Percentiles rank a stretch among this genome's conserved stretches.
Conservation (phyloP, 2,329 filamentous ascomycete species). For the Colletotrichum eleusines region DNA sequence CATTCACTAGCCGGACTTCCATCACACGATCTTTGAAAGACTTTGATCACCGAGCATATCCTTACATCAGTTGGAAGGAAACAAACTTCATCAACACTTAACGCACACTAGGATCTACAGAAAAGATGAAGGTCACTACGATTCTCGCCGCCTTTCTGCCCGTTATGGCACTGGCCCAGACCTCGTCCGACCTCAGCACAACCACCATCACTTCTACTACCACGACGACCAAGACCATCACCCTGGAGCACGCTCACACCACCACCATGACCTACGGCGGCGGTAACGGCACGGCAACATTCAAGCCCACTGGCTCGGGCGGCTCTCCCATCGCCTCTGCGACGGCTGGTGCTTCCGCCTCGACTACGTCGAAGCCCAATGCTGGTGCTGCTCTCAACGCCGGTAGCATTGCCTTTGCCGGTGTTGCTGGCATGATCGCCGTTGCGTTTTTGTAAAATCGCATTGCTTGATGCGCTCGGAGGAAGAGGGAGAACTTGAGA, state of each 20-base stretch:
- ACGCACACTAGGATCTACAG: conserved; percentile 32
- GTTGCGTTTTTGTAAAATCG: conserved; percentile 63
- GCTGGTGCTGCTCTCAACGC: conserved; percentile 55
- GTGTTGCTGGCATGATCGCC: conserved; percentile 62
- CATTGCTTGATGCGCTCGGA: neutral
- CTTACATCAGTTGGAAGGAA: conserved; percentile 35
- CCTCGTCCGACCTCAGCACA: conserved; percentile 47
- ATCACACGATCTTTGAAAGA: conserved; percentile 16
- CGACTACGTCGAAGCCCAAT: conserved; percentile 45
- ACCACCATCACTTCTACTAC: conserved; percentile 63
- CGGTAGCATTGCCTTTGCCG: conserved; percentile 60
- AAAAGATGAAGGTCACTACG: conserved; percentile 55
- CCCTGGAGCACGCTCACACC: conserved; percentile 52
- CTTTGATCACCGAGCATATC: conserved; percentile 2
- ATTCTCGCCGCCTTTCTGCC: conserved; percentile 65
- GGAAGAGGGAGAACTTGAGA: neutral
- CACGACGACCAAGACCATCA: conserved; percentile 61
- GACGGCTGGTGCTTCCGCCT: conserved; percentile 44
- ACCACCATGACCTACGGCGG: conserved; percentile 54
- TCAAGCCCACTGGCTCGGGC: conserved; percentile 45
- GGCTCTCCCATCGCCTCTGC: conserved; percentile 38
- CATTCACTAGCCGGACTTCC: conserved; percentile 6
- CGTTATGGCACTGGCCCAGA: conserved; percentile 63
- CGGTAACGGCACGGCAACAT: conserved; percentile 54
- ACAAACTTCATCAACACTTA: conserved; percentile 30